phyloP scores from a whole-genome alignment of 2,329 filamentous ascomycete species.

The Colletotrichum liriopes region DNA sequence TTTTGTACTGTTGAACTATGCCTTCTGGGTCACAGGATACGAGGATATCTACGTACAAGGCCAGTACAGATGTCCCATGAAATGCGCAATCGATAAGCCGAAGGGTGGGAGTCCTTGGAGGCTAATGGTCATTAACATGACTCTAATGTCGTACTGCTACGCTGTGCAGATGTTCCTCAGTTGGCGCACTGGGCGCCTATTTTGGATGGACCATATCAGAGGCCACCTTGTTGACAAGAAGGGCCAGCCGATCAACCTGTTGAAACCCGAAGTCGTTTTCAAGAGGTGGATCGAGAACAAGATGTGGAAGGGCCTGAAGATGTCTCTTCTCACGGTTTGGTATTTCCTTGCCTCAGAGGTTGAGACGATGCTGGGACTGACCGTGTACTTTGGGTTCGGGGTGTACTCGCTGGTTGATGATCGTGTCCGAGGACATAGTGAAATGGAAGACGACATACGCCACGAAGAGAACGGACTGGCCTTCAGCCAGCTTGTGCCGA shows the following conservation, averaged over 20 bases:
- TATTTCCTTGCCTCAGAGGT: constrained; percentile 36
- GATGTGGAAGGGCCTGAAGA: not conserved
- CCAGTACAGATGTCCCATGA: constrained; percentile 17
- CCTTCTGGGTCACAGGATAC: constrained; percentile 2
- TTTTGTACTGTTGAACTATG: not conserved
- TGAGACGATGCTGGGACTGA: constrained; percentile 7
- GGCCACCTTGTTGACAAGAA: constrained; percentile 11
- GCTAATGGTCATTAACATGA: constrained; percentile 27
- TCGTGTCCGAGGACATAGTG: constrained; percentile 17
- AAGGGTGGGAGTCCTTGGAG: constrained; percentile 5
- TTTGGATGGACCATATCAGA: constrained; percentile 25
- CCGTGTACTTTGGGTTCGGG: constrained; percentile 11
- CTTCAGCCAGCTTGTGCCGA: constrained; percentile 44
- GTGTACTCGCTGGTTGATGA: constrained; percentile 27
- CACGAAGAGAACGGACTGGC: constrained; percentile 38
- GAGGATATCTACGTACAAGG: not conserved
- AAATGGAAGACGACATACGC: constrained; percentile 31
- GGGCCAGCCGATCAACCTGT: constrained; percentile 11
- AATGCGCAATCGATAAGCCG: not conserved
- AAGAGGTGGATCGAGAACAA: constrained; percentile 6
- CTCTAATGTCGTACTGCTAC: constrained; percentile 23
- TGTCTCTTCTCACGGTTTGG: not conserved
- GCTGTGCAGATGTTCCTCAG: constrained; percentile 9
- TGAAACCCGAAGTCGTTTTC: constrained; percentile 13
- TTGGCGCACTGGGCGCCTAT: constrained; percentile 26